Evolutionary conservation across 805 yeast species (phyloP).

Genomic region (Candida schatavii): DNA sequence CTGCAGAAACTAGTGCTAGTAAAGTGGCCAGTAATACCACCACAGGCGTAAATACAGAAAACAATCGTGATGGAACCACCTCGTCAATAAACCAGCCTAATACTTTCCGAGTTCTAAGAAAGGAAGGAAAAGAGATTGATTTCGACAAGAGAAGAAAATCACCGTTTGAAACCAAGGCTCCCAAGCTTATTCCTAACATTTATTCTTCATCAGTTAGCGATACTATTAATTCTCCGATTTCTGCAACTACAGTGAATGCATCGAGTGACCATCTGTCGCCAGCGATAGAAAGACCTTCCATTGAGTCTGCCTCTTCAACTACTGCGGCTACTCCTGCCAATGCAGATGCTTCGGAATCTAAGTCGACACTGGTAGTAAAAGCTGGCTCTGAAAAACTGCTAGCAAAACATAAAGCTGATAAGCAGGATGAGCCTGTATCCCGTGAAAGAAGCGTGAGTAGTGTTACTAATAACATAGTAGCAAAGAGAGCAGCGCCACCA

Average conservation of each 20-base stretch:
- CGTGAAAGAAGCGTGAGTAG: slow-evolving; percentile 6
- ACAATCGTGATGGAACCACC: not conserved
- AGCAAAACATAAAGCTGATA: not conserved
- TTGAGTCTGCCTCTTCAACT: not conserved
- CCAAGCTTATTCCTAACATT: slow-evolving; percentile 37
- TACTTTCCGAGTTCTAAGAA: slow-evolving; percentile 66
- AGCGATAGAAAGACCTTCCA: not conserved
- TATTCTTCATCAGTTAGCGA: slow-evolving; percentile 31
- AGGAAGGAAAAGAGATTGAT: slow-evolving; percentile 70
- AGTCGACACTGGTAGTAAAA: too few relatives aligned
- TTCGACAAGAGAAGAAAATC: slow-evolving; percentile 77
- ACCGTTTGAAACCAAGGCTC: slow-evolving; percentile 54
- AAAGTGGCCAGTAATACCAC: not conserved
- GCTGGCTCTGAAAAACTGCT: too few relatives aligned
- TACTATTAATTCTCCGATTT: slow-evolving; percentile 29
- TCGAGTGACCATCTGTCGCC: slow-evolving; percentile 17
- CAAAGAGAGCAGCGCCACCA: slow-evolving; percentile 69
- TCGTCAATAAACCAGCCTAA: too few relatives aligned
- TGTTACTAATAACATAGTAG: slow-evolving; percentile 43
- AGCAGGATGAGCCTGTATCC: not conserved
- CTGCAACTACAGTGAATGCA: slow-evolving; percentile 33
- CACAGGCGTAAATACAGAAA: not conserved
- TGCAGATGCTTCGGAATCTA: not conserved
- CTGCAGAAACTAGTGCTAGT: not conserved
- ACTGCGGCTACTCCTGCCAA: not conserved